Conservation (phyloP, 768 basidiomycete species). For the Leccinellum albellum region DNA sequence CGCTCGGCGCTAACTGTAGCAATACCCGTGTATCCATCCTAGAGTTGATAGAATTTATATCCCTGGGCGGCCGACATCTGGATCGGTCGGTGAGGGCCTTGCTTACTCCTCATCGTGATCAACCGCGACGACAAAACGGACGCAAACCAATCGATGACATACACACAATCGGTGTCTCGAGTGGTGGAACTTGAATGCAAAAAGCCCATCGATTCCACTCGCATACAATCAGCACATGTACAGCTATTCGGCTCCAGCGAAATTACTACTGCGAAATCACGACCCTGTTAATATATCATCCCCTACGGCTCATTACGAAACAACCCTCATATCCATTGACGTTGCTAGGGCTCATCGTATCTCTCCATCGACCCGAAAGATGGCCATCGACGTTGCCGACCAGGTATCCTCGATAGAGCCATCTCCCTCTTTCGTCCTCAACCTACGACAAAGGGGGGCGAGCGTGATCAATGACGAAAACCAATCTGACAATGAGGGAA, state of each 20-base stretch:
- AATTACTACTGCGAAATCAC: not conserved
- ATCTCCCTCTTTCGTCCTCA: conserved; percentile 72
- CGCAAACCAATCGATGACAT: not conserved
- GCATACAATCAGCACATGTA: not conserved
- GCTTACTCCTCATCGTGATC: not conserved
- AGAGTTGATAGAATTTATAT: not conserved
- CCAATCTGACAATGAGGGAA: not conserved
- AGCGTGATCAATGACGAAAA: not conserved
- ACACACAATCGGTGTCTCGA: not conserved
- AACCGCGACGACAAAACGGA: not conserved
- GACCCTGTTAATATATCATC: conserved; percentile 26
- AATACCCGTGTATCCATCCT: conserved; percentile 2
- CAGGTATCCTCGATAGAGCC: conserved; percentile 84
- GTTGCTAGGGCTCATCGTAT: conserved; percentile 64
- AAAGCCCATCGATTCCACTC: not conserved
- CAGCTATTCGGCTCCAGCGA: not conserved
- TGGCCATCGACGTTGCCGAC: conserved; percentile 67
- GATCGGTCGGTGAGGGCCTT: not conserved
- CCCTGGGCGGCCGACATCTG: not conserved
- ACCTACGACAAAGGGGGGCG: conserved; percentile 36
- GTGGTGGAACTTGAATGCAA: not conserved
- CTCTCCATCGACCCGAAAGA: conserved; percentile 83
- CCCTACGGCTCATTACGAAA: conserved; percentile 69
- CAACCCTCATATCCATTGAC: conserved; percentile 81
- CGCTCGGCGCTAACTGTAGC: conserved; percentile 16